Percentiles rank a stretch among this genome's conserved stretches.
Conservation (phyloP, 129 eudicot genomes). For the Flaveria bidentis region DNA sequence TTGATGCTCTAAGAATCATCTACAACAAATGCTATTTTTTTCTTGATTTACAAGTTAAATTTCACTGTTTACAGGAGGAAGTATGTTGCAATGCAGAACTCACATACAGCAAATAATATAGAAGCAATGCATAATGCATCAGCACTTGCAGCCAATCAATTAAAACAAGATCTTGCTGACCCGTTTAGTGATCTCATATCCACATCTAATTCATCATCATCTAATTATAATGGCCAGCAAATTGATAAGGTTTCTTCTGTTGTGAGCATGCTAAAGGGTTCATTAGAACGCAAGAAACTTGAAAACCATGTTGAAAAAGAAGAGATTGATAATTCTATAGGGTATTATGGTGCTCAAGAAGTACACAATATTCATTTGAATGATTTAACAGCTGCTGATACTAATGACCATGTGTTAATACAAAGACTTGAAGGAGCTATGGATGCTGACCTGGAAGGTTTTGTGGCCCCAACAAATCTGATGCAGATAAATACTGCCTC, state of each 20-base stretch:
- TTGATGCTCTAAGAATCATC: too few species aligned
- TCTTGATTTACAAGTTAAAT: too few species aligned
- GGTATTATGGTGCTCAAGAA: constrained; percentile 42
- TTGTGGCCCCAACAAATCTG: too few species aligned
- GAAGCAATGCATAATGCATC: constrained; percentile 50
- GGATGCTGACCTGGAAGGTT: too few species aligned
- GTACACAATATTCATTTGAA: neutral
- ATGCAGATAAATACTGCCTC: constrained; percentile 5
- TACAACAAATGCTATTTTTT: too few species aligned
- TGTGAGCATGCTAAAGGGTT: constrained; percentile 71
- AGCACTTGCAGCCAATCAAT: constrained; percentile 33
- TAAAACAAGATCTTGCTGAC: constrained; percentile 40
- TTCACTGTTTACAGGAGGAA: constrained; percentile 52
- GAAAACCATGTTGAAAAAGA: constrained; percentile 36
- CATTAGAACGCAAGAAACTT: constrained; percentile 60
- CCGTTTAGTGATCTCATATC: constrained; percentile 35
- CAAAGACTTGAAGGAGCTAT: too few species aligned
- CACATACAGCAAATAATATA: constrained; percentile 44
- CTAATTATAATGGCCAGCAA: constrained; percentile 42
- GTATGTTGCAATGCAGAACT: constrained; percentile 61
- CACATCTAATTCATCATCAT: constrained; percentile 47
- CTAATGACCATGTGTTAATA: too few species aligned
- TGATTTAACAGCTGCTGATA: constrained; percentile 16
- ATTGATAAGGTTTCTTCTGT: constrained; percentile 64
- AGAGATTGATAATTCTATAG: constrained; percentile 40